Evolutionary conservation across 2,329 filamentous ascomycete genomes (phyloP).

Genomic region (Cytospora leucostoma): DNA sequence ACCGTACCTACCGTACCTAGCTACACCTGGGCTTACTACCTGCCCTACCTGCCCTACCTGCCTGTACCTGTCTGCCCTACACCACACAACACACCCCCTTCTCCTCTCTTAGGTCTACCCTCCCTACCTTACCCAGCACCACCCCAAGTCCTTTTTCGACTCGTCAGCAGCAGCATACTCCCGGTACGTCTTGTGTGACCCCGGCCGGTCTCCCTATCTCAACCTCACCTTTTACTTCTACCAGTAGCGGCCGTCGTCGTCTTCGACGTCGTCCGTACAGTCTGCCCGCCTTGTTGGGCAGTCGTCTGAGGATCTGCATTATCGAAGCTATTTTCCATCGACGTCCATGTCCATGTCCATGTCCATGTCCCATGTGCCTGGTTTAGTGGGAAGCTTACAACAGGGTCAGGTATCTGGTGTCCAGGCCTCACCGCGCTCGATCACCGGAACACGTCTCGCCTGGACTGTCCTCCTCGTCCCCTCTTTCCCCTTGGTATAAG

Average conservation of each 20-base stretch:
- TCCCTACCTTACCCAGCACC: constrained; percentile 20
- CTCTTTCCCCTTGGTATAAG: constrained; percentile 20
- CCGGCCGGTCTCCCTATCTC: constrained; percentile 12
- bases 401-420: constrained; percentile 25
- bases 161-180: constrained; percentile 1
- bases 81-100: constrained; percentile 13
- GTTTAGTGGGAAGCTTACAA: constrained; percentile 22
- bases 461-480: constrained; percentile 21
- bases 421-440: constrained; percentile 24
- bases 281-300: constrained; percentile 19
- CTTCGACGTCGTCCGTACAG: constrained; percentile 7
- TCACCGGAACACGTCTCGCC: constrained; percentile 20
- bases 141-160: constrained; percentile 3
- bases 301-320: constrained; percentile 22
- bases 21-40: no score
- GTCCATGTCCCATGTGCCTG: constrained; percentile 23
- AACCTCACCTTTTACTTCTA: constrained; percentile 13
- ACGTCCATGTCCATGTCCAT: constrained; percentile 21
- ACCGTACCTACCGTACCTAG: not conserved
- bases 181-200: constrained; percentile 16
- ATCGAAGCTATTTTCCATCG: constrained; percentile 18
- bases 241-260: constrained; percentile 16
- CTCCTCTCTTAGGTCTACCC: constrained; percentile 20
- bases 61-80: no score
- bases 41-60: not conserved